These are phyloP conservation scores for Yarrowia deformans DNA, from an alignment of 805 yeast genomes.

Conservation along the genomic window DNA sequence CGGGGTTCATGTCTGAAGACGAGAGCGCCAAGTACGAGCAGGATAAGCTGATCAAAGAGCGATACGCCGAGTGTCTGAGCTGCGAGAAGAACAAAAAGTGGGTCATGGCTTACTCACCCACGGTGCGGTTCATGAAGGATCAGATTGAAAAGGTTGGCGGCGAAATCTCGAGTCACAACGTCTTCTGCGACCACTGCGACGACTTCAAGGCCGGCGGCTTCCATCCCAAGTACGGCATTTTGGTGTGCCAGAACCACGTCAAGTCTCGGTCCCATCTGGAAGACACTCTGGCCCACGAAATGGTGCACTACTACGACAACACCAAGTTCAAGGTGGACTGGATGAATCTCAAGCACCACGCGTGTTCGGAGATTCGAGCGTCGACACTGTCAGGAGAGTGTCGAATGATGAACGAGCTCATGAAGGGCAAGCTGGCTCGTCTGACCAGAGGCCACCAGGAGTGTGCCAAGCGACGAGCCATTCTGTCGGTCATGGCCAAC, in stretches of 20 bases:
- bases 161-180: conserved; percentile 58
- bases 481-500: conserved; percentile 81
- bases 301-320: conserved; percentile 92
- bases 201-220: conserved; percentile 90
- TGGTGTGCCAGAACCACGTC: conserved; percentile 85
- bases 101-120: conserved; percentile 76
- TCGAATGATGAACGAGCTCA: conserved; percentile 83
- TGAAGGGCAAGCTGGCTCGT: conserved; percentile 57
- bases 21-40: conserved; percentile 64
- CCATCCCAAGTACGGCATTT: conserved; percentile 86
- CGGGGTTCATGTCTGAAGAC: conserved; percentile 68
- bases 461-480: conserved; percentile 89
- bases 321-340: conserved; percentile 88
- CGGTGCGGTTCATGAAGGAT: conserved; percentile 84
- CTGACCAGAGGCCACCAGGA: conserved; percentile 85
- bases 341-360: conserved; percentile 86
- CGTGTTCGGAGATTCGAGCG: conserved; percentile 96
- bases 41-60: conserved; percentile 57
- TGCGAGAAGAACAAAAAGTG: conserved; percentile 83
- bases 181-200: conserved; percentile 83
- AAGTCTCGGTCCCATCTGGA: conserved; percentile 80
- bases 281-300: conserved; percentile 90
- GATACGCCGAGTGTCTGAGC: conserved; percentile 63
- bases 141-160: conserved; percentile 76
- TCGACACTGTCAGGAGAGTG: conserved; percentile 94